A percentile compares a stretch with the other conserved stretches of the same genome.
Conservation (phyloP, 1,284 basidiomycete genomes). For the Coniophora puteana region DNA sequence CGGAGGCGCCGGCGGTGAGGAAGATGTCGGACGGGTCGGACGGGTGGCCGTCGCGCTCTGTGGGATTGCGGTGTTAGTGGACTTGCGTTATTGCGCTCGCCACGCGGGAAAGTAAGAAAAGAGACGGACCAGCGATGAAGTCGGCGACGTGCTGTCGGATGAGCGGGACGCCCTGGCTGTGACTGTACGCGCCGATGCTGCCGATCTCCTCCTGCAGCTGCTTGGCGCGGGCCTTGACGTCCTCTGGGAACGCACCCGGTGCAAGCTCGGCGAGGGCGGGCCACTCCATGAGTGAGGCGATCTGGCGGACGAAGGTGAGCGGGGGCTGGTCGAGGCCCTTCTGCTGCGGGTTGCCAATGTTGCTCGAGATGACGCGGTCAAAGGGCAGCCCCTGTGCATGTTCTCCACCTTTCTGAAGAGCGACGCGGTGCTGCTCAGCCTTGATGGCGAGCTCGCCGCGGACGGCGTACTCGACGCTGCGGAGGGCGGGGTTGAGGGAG, state of each 20-base stretch:
- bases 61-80: slow-evolving; percentile 9
- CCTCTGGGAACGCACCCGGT: slow-evolving; percentile 77
- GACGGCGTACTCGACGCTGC: slow-evolving; percentile 94
- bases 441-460: slow-evolving; percentile 95
- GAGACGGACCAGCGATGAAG: slow-evolving; percentile 69
- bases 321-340: slow-evolving; percentile 91
- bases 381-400: slow-evolving; percentile 77
- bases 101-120: neutral
- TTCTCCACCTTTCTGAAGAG: slow-evolving; percentile 48
- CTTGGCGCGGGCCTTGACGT: slow-evolving; percentile 82
- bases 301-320: slow-evolving; percentile 87
- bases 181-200: slow-evolving; percentile 93
- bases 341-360: slow-evolving; percentile 99
- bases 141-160: slow-evolving; percentile 89
- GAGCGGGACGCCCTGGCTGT: slow-evolving; percentile 89
- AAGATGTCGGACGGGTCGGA: slow-evolving; percentile 87
- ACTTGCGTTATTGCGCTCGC: neutral
- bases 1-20: slow-evolving; percentile 91
- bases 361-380: slow-evolving; percentile 87
- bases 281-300: slow-evolving; percentile 90
- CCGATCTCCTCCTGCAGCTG: slow-evolving; percentile 86
- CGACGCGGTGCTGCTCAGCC: slow-evolving; percentile 79
- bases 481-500: slow-evolving; percentile 80
- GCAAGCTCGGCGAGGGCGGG: slow-evolving; percentile 82
- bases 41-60: slow-evolving; percentile 87